These are phyloP conservation scores for Yarrowia divulgata DNA, from an alignment of 805 yeast species.

Conservation along the genomic window DNA sequence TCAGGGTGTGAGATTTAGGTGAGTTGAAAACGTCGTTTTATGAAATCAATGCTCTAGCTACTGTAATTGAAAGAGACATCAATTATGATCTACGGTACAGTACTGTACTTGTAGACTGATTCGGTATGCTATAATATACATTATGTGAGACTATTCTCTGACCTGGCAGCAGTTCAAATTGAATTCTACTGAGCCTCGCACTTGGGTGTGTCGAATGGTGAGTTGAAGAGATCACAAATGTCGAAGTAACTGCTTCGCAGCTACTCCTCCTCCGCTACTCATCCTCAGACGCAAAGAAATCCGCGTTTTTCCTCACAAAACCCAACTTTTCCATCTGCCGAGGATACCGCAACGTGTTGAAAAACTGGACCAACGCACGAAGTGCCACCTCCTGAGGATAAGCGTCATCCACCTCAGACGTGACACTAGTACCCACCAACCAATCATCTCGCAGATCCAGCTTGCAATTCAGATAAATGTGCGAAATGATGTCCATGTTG, in stretches of 20 bases:
- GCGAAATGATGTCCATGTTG: conserved; percentile 92
- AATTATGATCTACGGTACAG: no score
- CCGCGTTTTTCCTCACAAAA: conserved; percentile 55
- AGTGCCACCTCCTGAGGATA: conserved; percentile 86
- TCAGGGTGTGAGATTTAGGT: neutral
- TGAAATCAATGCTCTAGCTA: no score
- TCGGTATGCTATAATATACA: no score
- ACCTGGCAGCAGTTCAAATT: no score
- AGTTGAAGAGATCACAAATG: no score
- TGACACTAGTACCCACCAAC: conserved; percentile 83
- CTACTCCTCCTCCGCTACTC: conserved; percentile 13
- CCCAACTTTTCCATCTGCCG: conserved; percentile 61
- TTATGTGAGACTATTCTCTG: no score
- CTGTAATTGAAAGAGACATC: no score
- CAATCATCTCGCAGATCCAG: conserved; percentile 81
- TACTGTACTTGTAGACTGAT: no score
- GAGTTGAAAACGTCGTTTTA: no score
- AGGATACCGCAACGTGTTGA: conserved; percentile 65
- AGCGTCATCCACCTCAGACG: conserved; percentile 75
- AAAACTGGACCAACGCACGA: conserved; percentile 77
- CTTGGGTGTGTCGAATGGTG: no score
- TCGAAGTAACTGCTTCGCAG: no score
- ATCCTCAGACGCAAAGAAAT: conserved; percentile 51
- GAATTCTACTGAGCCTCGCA: no score
- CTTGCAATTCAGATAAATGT: conserved; percentile 78